A percentile compares a stretch with the other conserved stretches of the same genome.
These are phyloP conservation scores for Metarhizium sp. DNA, from an alignment of 2,329 filamentous ascomycete genomes.

Conservation along the genomic window DNA sequence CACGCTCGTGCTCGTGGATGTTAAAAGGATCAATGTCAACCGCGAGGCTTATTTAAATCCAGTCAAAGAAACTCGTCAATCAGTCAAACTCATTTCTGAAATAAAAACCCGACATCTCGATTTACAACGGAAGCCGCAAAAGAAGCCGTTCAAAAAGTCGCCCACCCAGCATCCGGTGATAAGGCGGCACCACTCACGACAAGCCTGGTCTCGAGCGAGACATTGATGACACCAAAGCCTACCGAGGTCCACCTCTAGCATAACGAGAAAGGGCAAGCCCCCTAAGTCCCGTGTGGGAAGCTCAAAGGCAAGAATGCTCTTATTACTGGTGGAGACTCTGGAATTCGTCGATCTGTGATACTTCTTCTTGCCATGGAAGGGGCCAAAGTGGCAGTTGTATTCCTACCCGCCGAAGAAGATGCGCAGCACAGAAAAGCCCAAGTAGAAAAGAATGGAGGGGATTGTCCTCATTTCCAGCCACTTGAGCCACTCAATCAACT, in stretches of 20 bases:
- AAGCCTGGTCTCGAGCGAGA: background rate
- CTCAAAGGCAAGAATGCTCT: constrained; percentile 40
- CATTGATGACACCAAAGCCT: background rate
- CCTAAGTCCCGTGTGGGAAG: background rate
- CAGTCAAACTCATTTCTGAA: no score
- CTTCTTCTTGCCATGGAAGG: constrained; percentile 10
- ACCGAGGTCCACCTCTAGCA: background rate
- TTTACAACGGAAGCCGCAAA: background rate
- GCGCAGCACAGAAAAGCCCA: constrained; percentile 3
- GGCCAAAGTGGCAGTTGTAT: constrained; percentile 10
- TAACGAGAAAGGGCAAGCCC: background rate
- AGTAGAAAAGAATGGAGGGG: background rate
- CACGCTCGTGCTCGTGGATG: no score
- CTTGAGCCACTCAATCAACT: background rate
- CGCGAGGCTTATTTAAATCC: no score
- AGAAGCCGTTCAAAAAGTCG: background rate
- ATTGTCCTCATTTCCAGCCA: background rate
- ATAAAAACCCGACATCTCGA: background rate
- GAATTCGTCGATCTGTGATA: constrained; percentile 8
- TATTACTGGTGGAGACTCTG: constrained; percentile 65
- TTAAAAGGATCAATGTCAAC: no score
- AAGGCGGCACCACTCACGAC: background rate
- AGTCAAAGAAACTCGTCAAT: no score
- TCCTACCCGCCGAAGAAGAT: constrained; percentile 10
- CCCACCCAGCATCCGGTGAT: background rate